Evolutionary conservation across 352 stramenopile species (phyloP), one percentile per base, ranked within the genome.

Genomic region (Globisporangium middletonii): DNA sequence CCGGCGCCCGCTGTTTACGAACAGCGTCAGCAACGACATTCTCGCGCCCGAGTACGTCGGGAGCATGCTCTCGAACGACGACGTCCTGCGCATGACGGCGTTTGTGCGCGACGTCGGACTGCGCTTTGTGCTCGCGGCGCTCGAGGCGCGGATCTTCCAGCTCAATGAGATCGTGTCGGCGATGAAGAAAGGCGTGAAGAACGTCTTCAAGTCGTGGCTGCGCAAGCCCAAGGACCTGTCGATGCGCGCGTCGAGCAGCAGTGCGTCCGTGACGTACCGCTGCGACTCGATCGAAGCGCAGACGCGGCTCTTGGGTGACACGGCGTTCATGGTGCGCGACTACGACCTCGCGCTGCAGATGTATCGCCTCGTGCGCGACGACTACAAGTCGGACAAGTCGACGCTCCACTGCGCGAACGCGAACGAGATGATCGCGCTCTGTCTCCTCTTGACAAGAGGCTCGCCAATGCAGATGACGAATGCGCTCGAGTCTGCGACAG

Each of bases 121-220:
- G 43, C 78, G 75, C 9, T 91, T 92, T 49, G 72, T 97, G 47
- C 51, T 97, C 18, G 82, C 84, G 3, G 70, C 78, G 37, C 75
- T 97, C 11, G 89, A 97, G 52, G 59, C 77, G 42, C 88, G 86
- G 6, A 83, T 97, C 28, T 81, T 87, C 23, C 79, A 90, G 56
- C 63, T 97, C 3, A 96, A 97, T 57, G 80, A 94, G 55, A 72
- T 87, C 28, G 88, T 97, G 6, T 94, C 85, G 4, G 88, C 83
- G 7, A 91, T 90, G 72, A 92, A 94, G 46, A 97, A 97, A 51
- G 89, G 89, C 35, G 83, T 97, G 48, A 96, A 96, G 60, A 97
- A 97, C 54, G 81, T 96, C 19, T 88, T 96, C 59, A 95, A 95
- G 67, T 96, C 83, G 47, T 96, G 88, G 86, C 68, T 93, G 44